Evolutionary conservation across 768 basidiomycete genomes (phyloP).

Genomic region (Calocybe indica): DNA sequence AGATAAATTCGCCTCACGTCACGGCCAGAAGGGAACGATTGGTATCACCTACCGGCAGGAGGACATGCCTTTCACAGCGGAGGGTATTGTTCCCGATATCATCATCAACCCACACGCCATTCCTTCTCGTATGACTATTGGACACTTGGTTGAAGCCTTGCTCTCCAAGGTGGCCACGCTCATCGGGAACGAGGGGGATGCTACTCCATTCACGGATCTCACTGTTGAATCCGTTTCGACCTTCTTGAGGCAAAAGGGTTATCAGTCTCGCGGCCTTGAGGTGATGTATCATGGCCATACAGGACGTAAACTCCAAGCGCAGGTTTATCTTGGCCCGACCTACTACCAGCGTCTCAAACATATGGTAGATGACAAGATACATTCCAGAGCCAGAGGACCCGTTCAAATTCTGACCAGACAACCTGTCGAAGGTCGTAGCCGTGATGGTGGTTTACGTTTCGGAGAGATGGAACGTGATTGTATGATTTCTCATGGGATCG

Average conservation of each 20-base stretch:
- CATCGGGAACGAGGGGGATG: slow-evolving; percentile 95
- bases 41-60: slow-evolving; percentile 99
- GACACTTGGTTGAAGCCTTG: slow-evolving; percentile 97
- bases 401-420: slow-evolving; percentile 97
- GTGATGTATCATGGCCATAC: slow-evolving; percentile 99
- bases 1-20: slow-evolving; percentile 98
- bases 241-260: slow-evolving; percentile 82
- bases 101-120: slow-evolving; percentile 99
- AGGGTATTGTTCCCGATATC: slow-evolving; percentile 95
- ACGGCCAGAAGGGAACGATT: slow-evolving; percentile 99
- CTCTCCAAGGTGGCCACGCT: slow-evolving; percentile 95
- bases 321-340: slow-evolving; percentile 97
- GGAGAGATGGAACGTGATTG: slow-evolving; percentile 99
- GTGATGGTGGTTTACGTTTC: slow-evolving; percentile 98
- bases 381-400: slow-evolving; percentile 94
- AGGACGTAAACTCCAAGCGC: slow-evolving; percentile 95
- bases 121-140: slow-evolving; percentile 99
- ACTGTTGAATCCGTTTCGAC: slow-evolving; percentile 98
- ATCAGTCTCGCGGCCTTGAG: slow-evolving; percentile 95
- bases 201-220: slow-evolving; percentile 96
- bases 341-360: slow-evolving; percentile 99
- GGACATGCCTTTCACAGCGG: slow-evolving; percentile 98
- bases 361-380: slow-evolving; percentile 99
- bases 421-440: slow-evolving; percentile 96
- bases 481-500: slow-evolving; percentile 99